Evolutionary conservation across 148 eudicot species (phyloP).

Genomic region (Suaeda aralocaspica): DNA sequence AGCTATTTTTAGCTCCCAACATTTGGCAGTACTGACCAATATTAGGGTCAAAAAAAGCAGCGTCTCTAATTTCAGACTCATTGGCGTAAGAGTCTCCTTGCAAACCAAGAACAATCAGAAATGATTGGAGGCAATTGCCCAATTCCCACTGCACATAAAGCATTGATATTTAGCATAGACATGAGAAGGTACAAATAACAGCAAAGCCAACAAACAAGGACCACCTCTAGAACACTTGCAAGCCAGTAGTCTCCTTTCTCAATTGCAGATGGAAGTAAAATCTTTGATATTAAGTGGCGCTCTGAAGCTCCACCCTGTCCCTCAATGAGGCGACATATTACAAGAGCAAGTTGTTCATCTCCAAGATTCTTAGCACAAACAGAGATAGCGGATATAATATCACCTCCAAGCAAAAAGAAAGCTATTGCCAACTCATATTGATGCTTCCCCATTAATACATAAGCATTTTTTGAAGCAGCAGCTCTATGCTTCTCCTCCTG

Average conservation of each 20-base stretch:
- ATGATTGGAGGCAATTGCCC: constrained; percentile 65
- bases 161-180: constrained; percentile 14
- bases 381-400: constrained; percentile 71
- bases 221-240: constrained; percentile 80
- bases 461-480: constrained; percentile 97
- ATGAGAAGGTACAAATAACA: constrained; percentile 4
- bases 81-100: constrained; percentile 34
- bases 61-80: constrained; percentile 34
- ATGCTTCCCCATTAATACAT: constrained; percentile 95
- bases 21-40: constrained; percentile 82
- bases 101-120: constrained; percentile 50
- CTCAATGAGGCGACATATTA: constrained; percentile 88
- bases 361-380: constrained; percentile 95
- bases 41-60: constrained; percentile 70
- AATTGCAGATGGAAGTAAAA: constrained; percentile 82
- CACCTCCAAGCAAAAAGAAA: constrained; percentile 98
- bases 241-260: constrained; percentile 81
- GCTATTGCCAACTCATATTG: constrained; percentile 89
- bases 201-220: background rate
- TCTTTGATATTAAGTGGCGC: constrained; percentile 57
- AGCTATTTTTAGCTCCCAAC: constrained; percentile 60
- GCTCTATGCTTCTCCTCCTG: constrained; percentile 96
- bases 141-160: constrained; percentile 61
- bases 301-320: constrained; percentile 75
- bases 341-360: constrained; percentile 97